Conservation (phyloP, 2,329 filamentous ascomycete species). For the Fusarium haematococcum region DNA sequence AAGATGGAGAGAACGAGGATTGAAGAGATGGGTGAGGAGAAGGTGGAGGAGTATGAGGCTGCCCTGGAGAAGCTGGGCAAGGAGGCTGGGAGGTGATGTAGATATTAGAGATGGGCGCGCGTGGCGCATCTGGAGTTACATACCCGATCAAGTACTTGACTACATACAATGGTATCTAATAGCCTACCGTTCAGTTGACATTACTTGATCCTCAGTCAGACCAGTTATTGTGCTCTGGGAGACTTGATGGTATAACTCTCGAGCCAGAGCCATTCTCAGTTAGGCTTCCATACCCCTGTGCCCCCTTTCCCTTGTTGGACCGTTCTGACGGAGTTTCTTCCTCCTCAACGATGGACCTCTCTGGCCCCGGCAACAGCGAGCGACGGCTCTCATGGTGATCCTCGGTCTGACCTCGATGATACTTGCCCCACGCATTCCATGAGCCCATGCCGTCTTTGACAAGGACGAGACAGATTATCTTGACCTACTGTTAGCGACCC, state of each 20-base stretch:
- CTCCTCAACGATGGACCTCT: conserved; percentile 43
- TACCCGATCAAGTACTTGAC: conserved; percentile 22
- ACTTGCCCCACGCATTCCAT: conserved; percentile 46
- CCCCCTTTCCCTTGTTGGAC: conserved; percentile 12
- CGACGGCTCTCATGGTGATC: conserved; percentile 34
- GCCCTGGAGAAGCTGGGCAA: conserved; percentile 73
- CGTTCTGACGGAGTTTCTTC: conserved; percentile 24
- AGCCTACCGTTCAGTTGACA: background rate
- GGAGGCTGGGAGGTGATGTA: conserved; percentile 61
- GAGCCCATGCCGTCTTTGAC: conserved; percentile 46
- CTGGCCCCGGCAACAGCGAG: conserved; percentile 44
- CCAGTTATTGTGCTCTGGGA: conserved; percentile 45
- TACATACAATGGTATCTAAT: background rate
- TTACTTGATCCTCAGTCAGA: conserved; percentile 6
- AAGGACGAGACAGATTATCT: conserved; percentile 50
- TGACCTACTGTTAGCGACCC: background rate
- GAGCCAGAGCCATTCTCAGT: conserved; percentile 33
- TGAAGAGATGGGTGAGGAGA: conserved; percentile 60
- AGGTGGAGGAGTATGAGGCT: conserved; percentile 61
- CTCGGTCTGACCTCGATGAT: background rate
- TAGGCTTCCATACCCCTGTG: conserved; percentile 35
- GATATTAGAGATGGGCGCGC: conserved; percentile 9
- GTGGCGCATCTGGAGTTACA: conserved; percentile 26
- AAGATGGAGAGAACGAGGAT: conserved; percentile 63
- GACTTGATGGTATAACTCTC: conserved; percentile 43